phyloP scores from a whole-genome alignment of 805 yeast species.

The Suhomyces pyralidae region DNA sequence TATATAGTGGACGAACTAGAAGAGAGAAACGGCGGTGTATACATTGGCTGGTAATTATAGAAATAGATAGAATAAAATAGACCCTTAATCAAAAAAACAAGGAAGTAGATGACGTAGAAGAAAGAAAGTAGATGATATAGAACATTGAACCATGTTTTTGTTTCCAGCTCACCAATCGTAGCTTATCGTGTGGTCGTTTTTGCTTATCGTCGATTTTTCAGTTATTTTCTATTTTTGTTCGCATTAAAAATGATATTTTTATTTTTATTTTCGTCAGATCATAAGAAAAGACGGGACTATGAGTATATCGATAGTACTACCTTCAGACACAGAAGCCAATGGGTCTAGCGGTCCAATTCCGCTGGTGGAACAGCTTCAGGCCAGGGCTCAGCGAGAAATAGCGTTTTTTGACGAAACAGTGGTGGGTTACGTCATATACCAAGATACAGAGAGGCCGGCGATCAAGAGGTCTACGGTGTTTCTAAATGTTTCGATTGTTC shows the following conservation, averaged over 20 bases:
- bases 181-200: too few species aligned
- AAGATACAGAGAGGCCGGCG: slow-evolving; percentile 6
- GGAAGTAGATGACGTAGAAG: too few species aligned
- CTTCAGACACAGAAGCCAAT: neutral
- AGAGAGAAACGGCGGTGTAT: slow-evolving; percentile 75
- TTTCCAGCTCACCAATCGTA: too few species aligned
- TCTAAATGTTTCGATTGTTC: slow-evolving; percentile 20
- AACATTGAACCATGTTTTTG: too few species aligned
- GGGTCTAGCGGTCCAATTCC: neutral
- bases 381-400: slow-evolving; percentile 9
- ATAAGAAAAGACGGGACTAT: neutral
- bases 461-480: slow-evolving; percentile 9
- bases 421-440: slow-evolving; percentile 24
- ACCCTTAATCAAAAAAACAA: too few species aligned
- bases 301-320: slow-evolving; percentile 11
- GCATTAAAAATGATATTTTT: neutral
- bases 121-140: too few species aligned
- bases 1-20: slow-evolving; percentile 66
- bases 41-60: slow-evolving; percentile 36
- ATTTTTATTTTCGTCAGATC: neutral
- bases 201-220: neutral
- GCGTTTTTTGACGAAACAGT: slow-evolving; percentile 32
- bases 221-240: neutral
- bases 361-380: neutral
- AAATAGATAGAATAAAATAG: neutral